Conservation (phyloP, 371 early-diverging fungal species). For the Umbelopsis sp. region DNA sequence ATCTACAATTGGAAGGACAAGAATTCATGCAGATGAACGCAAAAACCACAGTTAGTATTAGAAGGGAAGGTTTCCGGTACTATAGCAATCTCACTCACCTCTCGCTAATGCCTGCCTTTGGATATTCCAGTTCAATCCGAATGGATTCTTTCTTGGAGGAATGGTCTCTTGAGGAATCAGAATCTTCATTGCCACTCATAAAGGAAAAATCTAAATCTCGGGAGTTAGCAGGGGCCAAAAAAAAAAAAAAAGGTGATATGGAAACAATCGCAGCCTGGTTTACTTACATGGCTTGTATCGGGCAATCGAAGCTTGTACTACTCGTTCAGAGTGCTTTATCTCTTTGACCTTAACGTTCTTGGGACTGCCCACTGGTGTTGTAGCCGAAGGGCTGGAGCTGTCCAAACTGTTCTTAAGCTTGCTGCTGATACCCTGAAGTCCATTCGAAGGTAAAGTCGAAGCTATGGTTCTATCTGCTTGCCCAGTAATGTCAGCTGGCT, state of each 20-base stretch:
- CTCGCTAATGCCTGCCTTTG: constrained; percentile 30
- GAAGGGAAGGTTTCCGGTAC: too few species aligned
- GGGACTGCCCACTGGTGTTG: constrained; percentile 6
- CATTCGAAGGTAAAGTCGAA: constrained; percentile 4
- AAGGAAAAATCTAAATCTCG: background rate
- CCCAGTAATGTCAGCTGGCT: background rate
- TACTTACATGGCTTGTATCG: constrained; percentile 55
- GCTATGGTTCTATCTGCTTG: constrained; percentile 4
- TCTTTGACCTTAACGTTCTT: constrained; percentile 18
- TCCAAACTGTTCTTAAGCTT: background rate
- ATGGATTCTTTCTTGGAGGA: constrained; percentile 20
- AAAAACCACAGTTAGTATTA: too few species aligned
- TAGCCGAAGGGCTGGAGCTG: background rate
- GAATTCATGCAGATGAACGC: too few species aligned
- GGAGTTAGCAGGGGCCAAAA: too few species aligned
- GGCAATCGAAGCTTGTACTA: constrained; percentile 44
- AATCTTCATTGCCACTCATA: constrained; percentile 30
- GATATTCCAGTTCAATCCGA: constrained; percentile 32
- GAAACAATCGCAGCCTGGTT: background rate
- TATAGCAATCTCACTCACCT: constrained; percentile 20
- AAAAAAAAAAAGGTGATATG: too few species aligned
- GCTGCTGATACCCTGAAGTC: constrained; percentile 4
- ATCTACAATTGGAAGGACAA: constrained; percentile 23
- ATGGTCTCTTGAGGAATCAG: constrained; percentile 19
- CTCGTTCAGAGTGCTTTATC: constrained; percentile 56